Evolutionary conservation across 2,329 filamentous ascomycete species (phyloP).

Genomic region (Aaosphaeria pasadenensis): DNA sequence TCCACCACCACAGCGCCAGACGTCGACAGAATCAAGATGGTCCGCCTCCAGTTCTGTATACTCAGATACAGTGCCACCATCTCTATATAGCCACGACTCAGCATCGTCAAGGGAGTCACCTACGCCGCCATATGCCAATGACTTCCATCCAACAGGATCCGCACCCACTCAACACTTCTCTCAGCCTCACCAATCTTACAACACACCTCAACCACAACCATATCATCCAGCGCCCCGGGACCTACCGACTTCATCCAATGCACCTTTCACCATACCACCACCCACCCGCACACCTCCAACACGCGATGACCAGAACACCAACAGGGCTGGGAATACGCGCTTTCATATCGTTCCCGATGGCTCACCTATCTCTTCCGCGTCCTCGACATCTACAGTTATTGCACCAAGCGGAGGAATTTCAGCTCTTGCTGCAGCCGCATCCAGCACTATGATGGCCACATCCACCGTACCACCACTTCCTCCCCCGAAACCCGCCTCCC

Average conservation of each 20-base stretch:
- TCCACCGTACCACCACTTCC: neutral
- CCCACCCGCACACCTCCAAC: neutral
- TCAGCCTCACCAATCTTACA: neutral
- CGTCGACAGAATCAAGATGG: slow-evolving; percentile 13
- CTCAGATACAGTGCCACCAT: slow-evolving; percentile 19
- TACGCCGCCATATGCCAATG: neutral
- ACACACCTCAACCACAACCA: neutral
- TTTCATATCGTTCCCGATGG: neutral
- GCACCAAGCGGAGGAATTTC: neutral
- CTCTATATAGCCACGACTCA: slow-evolving; percentile 23
- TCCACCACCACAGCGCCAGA: slow-evolving; percentile 8
- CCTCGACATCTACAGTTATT: neutral
- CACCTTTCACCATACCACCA: slow-evolving; percentile 1
- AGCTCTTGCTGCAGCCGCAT: neutral
- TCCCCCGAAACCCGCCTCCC: slow-evolving; percentile 4
- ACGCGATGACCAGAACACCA: neutral
- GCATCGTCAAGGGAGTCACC: slow-evolving; percentile 18
- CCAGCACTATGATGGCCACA: neutral
- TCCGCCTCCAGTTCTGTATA: slow-evolving; percentile 24
- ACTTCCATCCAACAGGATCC: neutral
- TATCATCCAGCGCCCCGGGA: neutral
- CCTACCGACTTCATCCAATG: neutral
- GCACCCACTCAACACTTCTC: neutral
- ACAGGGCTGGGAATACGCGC: neutral
- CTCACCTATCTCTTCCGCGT: neutral